Evolutionary conservation across 1,284 basidiomycete species (phyloP).

Genomic region (Phellopilus nigrolimitatus): DNA sequence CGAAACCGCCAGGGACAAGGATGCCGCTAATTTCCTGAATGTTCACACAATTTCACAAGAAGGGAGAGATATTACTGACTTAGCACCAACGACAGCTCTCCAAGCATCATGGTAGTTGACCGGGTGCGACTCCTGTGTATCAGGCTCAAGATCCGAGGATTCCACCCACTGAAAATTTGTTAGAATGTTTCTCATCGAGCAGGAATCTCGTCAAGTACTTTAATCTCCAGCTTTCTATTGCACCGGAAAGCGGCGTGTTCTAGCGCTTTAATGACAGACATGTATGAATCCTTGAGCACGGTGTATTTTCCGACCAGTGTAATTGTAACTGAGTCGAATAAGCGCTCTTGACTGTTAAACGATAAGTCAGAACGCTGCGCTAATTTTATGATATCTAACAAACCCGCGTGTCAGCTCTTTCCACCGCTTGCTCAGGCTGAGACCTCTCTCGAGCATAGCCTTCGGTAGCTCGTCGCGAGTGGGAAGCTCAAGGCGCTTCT

Average conservation of each 20-base stretch:
- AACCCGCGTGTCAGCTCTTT: slow-evolving; percentile 76
- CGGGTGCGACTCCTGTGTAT: slow-evolving; percentile 74
- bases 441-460: slow-evolving; percentile 59
- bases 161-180: slow-evolving; percentile 81
- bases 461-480: slow-evolving; percentile 49
- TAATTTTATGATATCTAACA: too few relatives aligned
- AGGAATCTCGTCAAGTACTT: slow-evolving; percentile 42
- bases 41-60: not conserved
- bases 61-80: slow-evolving; percentile 41
- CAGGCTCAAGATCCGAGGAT: slow-evolving; percentile 87
- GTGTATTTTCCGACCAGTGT: slow-evolving; percentile 98
- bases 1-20: slow-evolving; percentile 95
- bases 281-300: slow-evolving; percentile 95
- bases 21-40: slow-evolving; percentile 64
- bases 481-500: slow-evolving; percentile 75
- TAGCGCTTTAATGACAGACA: slow-evolving; percentile 95
- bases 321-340: slow-evolving; percentile 89
- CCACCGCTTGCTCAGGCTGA: slow-evolving; percentile 72
- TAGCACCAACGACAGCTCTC: slow-evolving; percentile 87
- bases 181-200: slow-evolving; percentile 19
- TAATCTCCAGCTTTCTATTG: slow-evolving; percentile 75
- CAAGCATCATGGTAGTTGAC: slow-evolving; percentile 96
- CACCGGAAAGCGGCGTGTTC: slow-evolving; percentile 96
- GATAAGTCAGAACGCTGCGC: slow-evolving; percentile 10
- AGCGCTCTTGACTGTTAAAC: slow-evolving; percentile 78